Base-by-base conservation (phyloP, 1,284 basidiomycete species). In the Pseudozyma flocculosa region DNA sequence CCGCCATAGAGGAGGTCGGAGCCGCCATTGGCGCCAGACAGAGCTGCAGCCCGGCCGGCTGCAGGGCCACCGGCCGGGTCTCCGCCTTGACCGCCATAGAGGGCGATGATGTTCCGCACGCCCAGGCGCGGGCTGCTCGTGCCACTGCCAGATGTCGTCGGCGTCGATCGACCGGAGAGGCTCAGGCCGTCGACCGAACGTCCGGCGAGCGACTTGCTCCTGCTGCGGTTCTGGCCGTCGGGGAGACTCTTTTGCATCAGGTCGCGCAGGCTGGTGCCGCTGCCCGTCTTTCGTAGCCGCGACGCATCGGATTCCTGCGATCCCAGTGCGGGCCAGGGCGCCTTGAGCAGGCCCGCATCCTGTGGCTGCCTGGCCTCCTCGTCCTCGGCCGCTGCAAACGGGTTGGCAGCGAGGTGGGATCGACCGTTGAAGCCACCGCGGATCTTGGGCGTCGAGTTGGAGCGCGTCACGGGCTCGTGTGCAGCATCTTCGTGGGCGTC, bases 231-330 rank as follows among this genome's bases (percentile, higher is more conserved):
- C 18, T 3, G 9, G 36, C 14, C 36, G 11, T 36, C 41, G 2
- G 61, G 56, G 14, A 54, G 19, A 19, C 43, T 55, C 23, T 50
- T 49, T n/a, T 48, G 30, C 30, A 45, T 55, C 15, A 59, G 40
- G 32, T 63, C 52, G 2, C 52, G 49, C 34, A 64, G 43, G n/a
- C 61, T 64, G 2, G 54, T 38, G 0, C 53, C 56, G 39, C 61
- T 64, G 2, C 45, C 56, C 14, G 53, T 43, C 36, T 56, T 60
- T 11, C 42, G 39, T 23, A 63, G 21, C 3, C 49, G 11, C 1
- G 21, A 29, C 26, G 26, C 26, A 29, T 29, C 26, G 26, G 7
- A 5, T 5, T 29, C 26, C 26, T 5, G 7, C 7, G 26, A 5
- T 5, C 11, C 7, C 26, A 29, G 11, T 29, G 26, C 26, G 5